Evolutionary conservation across 1,284 basidiomycete species (phyloP), one percentile per base, ranked within the genome.

Genomic region (Exobasidium cylindrosporum): DNA sequence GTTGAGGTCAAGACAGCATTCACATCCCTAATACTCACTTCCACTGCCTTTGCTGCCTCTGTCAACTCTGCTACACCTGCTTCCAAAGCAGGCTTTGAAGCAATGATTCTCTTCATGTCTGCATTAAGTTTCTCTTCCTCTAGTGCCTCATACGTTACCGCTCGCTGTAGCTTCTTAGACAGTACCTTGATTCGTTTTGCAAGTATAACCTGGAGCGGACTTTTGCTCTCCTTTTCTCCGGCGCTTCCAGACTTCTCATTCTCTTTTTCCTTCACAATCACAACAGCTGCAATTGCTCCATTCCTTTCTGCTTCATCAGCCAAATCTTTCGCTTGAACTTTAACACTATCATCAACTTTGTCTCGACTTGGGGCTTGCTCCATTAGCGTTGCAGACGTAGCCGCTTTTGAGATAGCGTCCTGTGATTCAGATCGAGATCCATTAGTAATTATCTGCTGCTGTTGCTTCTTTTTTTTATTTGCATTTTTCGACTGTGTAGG

Each of bases 1-100:
- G n/a, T n/a, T n/a, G n/a, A n/a, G n/a, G n/a, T n/a, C n/a, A n/a
- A n/a, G n/a, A n/a, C n/a, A n/a, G n/a, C n/a, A n/a, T n/a, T n/a
- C n/a, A n/a, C n/a, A n/a, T n/a, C n/a, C n/a, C n/a, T n/a, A n/a
- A n/a, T 7, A 50, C 47, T 50, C 47, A 50, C 47, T 29, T 55
- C 32, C n/a, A 55, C 30, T 2, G 32, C 53, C 29, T 55, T 55
- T 21, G 29, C 21, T n/a, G 30, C 53, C 26, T 55, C 53, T 14
- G 21, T 55, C 32, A 55, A 44, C 26, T 55, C 53, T 17, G n/a
- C 23, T 11, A 55, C 53, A 6, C 53, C 26, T 13, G n/a, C 40
- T 44, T 55, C 53, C 32, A 55, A 40, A 23, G n/a, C 30, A 44
- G 21, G 21, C 53, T 55, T 55, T 23, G 53, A 55, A n/a, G 53